Evolutionary conservation across 2,329 filamentous ascomycete genomes (phyloP).

Genomic region (Fusarium phyllophilum): DNA sequence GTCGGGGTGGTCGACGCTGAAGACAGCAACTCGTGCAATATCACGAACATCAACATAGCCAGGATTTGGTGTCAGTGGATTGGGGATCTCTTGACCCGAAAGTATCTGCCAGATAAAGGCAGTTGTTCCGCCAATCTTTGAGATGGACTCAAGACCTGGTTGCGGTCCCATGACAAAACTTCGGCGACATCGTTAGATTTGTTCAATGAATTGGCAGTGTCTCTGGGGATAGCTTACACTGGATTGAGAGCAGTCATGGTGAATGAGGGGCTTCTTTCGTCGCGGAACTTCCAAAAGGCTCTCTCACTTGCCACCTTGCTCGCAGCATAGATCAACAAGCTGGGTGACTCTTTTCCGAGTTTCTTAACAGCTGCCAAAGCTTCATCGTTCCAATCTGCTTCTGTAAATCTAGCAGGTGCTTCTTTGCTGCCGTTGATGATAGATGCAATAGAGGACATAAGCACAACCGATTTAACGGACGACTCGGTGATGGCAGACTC

Average conservation of each 20-base stretch:
- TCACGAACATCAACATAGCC: conserved; percentile 41
- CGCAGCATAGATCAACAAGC: conserved; percentile 35
- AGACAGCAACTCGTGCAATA: conserved; percentile 36
- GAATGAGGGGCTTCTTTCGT: conserved; percentile 33
- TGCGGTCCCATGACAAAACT: conserved; percentile 44
- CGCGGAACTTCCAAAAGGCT: conserved; percentile 40
- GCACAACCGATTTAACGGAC: conserved; percentile 38
- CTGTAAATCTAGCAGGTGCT: conserved; percentile 30
- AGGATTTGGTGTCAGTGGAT: conserved; percentile 14
- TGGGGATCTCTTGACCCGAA: conserved; percentile 37
- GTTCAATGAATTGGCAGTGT: accelerated
- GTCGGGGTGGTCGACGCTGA: conserved; percentile 32
- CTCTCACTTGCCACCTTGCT: conserved; percentile 39
- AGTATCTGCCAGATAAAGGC: conserved; percentile 40
- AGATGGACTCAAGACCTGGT: conserved; percentile 25
- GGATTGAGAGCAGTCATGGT: conserved; percentile 41
- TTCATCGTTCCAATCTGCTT: conserved; percentile 39
- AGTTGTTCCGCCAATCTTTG: conserved; percentile 33
- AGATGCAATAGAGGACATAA: conserved; percentile 42
- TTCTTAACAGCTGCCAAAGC: conserved; percentile 27
- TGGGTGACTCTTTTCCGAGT: conserved; percentile 32
- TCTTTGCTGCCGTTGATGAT: conserved; percentile 2
- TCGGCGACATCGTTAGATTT: not conserved
- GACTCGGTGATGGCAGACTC: conserved; percentile 35
- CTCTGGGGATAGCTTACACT: conserved; percentile 13